Evolutionary conservation across 2,329 filamentous ascomycete genomes (phyloP), one percentile per base, ranked within the genome.

Genomic region (Eutypella sp.): DNA sequence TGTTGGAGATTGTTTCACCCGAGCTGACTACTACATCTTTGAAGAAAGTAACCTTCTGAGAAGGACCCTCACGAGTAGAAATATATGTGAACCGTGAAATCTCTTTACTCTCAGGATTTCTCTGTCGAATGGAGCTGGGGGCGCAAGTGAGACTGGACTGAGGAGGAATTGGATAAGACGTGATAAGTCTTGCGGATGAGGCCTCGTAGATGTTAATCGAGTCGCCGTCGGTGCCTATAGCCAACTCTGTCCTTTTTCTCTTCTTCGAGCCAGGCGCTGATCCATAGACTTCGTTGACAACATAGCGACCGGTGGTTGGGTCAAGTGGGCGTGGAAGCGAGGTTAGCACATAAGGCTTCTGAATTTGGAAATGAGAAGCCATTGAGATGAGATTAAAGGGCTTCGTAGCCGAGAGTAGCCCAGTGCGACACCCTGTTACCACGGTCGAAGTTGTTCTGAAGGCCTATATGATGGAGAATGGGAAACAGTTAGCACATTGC

Each of bases 151-250:
- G 82, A 42, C 72, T 73, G 44, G 82, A 76, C 61, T 84, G 79
- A 2, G 82, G 82, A 22, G 82, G 78, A 49, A 85, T 76, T 19
- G 82, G 81, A 60, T 85, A 85, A 2, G 82, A 85, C 6, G 81
- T 84, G 55, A 85, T 74, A 50, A 84, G 68, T 49, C 77, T 73
- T 5, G 81, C 78, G 3, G 79, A 76, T 3, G 80, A 73, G 39
- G 84, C 78, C 71, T 85, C 79, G 57, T 85, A 85, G 36, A 85
- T 74, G 54, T 82, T 84, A 3, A 82, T 69, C 4, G 79, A 77
- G 59, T 85, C 81, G 49, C 82, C 82, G 61, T 85, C 79, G 56
- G 81, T 75, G 18, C 81, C 82, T 23, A 85, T 78, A 9, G 74
- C 76, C 40, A 85, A 61, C 58, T 85, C 82, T 9, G 81, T 72